phyloP scores from a whole-genome alignment of 805 yeast genomes.

The Yamadazyma ubonensis region DNA sequence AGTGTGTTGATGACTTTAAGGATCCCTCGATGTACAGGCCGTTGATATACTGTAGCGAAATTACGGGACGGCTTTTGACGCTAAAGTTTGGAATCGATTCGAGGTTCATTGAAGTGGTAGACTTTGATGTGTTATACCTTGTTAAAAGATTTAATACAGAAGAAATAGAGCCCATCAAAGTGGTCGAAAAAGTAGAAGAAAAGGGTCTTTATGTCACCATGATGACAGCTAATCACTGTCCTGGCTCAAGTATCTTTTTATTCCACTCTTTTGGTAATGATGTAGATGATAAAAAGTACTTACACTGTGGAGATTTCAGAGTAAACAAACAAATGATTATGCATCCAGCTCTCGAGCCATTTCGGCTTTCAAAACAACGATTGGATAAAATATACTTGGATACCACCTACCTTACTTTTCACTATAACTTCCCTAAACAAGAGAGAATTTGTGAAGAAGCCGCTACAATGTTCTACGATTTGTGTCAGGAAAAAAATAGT shows the following conservation, averaged over 20 bases:
- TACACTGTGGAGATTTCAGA: constrained; percentile 95
- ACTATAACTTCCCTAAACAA: constrained; percentile 77
- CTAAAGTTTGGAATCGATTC: constrained; percentile 55
- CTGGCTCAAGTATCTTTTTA: constrained; percentile 84
- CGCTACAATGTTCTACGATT: constrained; percentile 48
- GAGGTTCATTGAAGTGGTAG: constrained; percentile 41
- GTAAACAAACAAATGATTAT: constrained; percentile 54
- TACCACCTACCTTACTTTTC: constrained; percentile 83
- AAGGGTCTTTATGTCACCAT: constrained; percentile 53
- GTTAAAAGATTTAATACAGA: constrained; percentile 16
- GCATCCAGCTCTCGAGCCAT: constrained; percentile 30
- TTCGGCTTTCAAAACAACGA: constrained; percentile 14
- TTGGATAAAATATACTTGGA: constrained; percentile 76
- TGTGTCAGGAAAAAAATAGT: constrained; percentile 33
- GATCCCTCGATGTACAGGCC: constrained; percentile 43
- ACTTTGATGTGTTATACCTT: constrained; percentile 41
- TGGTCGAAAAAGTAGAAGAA: constrained; percentile 8
- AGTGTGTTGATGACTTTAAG: constrained; percentile 24
- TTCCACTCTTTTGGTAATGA: constrained; percentile 48
- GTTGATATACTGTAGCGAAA: constrained; percentile 65
- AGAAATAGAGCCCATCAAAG: constrained; percentile 11
- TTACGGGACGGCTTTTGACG: constrained; percentile 60
- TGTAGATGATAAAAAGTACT: constrained; percentile 28
- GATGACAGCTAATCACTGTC: constrained; percentile 93
- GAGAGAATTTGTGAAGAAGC: constrained; percentile 59